These are phyloP conservation scores for Sechiopsis laciniata DNA, from an alignment of 306 rosid species.

Conservation along the genomic window DNA sequence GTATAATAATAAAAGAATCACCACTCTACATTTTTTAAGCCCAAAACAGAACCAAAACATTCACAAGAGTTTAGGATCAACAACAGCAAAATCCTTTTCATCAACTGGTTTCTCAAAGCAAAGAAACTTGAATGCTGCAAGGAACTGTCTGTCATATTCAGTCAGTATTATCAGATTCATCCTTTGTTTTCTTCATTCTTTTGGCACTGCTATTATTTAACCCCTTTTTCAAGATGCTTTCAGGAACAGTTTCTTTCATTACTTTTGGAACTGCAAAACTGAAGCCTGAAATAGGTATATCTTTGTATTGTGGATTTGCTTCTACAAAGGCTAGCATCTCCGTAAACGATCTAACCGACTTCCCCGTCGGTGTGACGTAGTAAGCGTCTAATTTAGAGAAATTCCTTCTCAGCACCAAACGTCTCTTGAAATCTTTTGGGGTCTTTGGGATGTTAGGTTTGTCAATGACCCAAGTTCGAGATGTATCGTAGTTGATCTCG, in stretches of 20 bases:
- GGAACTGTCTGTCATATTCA: not conserved
- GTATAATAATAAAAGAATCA: no score
- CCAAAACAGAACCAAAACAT: not conserved
- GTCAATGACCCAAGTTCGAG: slow-evolving; percentile 85
- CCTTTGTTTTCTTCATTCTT: slow-evolving; percentile 31
- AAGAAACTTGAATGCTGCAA: not conserved
- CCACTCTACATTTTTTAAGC: not conserved
- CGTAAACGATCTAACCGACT: slow-evolving; percentile 58
- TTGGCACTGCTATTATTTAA: slow-evolving; percentile 32
- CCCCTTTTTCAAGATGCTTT: slow-evolving; percentile 32
- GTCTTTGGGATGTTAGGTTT: slow-evolving; percentile 72
- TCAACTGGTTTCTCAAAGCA: not conserved
- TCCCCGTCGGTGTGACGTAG: slow-evolving; percentile 61
- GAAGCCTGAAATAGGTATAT: slow-evolving; percentile 37
- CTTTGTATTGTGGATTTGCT: slow-evolving; percentile 44
- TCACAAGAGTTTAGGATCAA: not conserved
- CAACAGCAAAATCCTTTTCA: slow-evolving; percentile 4
- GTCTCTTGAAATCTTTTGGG: slow-evolving; percentile 69
- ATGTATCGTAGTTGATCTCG: slow-evolving; percentile 55
- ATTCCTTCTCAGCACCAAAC: slow-evolving; percentile 61
- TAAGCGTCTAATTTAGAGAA: slow-evolving; percentile 75
- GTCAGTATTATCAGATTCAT: not conserved
- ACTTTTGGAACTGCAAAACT: slow-evolving; percentile 63
- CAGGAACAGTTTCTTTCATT: slow-evolving; percentile 76
- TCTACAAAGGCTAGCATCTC: slow-evolving; percentile 51